These are phyloP conservation scores for Trypanosoma conorhini DNA, from an alignment of 208 protist genomes.

Conservation along the genomic window DNA sequence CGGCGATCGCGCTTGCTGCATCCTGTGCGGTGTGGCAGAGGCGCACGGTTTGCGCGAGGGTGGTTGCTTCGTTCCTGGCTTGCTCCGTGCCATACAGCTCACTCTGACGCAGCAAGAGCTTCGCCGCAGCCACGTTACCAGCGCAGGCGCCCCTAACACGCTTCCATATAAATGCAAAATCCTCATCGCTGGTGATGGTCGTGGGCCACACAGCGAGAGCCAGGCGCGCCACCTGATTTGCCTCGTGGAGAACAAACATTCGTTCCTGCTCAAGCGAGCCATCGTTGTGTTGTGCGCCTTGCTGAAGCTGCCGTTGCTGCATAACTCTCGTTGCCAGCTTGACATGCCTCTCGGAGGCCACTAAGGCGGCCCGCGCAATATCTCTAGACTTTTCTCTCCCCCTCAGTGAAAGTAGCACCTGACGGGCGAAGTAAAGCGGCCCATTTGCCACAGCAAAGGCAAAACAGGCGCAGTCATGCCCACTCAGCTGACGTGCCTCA, in stretches of 20 bases:
- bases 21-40: slow-evolving; percentile 32
- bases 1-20: slow-evolving; percentile 11
- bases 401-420: slow-evolving; percentile 30
- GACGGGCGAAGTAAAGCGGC: slow-evolving; percentile 37
- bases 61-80: slow-evolving; percentile 5
- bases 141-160: slow-evolving; percentile 14
- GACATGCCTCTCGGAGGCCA: slow-evolving; percentile 17
- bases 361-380: slow-evolving; percentile 19
- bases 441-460: slow-evolving; percentile 38
- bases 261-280: slow-evolving; percentile 5
- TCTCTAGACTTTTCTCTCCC: slow-evolving; percentile 26
- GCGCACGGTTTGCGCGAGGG: slow-evolving; percentile 19
- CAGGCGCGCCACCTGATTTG: slow-evolving; percentile 15
- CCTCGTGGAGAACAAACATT: slow-evolving; percentile 23
- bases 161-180: slow-evolving; percentile 26
- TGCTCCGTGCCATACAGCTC: slow-evolving; percentile 13
- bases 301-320: background rate
- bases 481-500: slow-evolving; percentile 33
- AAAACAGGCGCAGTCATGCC: slow-evolving; percentile 53
- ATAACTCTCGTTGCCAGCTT: slow-evolving; percentile 13
- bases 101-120: slow-evolving; percentile 16
- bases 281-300: background rate
- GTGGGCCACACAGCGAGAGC: slow-evolving; percentile 23
- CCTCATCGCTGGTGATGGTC: slow-evolving; percentile 10
- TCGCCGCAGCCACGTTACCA: slow-evolving; percentile 15